Conservation (phyloP, 140 eudicot genomes). For the Oenanthe javanica region DNA sequence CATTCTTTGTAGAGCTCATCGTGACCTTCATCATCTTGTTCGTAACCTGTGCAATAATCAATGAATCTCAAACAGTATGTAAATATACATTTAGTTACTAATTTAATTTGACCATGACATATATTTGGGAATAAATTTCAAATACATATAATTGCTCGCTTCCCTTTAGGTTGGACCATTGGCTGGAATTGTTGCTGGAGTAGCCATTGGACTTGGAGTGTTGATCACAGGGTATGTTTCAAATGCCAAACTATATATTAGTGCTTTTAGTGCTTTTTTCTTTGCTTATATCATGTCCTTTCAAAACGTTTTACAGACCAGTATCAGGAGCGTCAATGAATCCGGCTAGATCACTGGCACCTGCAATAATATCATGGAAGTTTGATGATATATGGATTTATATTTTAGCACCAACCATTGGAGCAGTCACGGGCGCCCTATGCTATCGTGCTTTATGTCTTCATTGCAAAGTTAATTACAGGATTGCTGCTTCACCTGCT, state of each 20-base stretch:
- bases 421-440: conserved; percentile 56
- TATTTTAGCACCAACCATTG: conserved; percentile 60
- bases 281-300: not conserved
- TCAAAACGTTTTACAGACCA: conserved; percentile 37
- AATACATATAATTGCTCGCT: not conserved
- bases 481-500: conserved; percentile 7
- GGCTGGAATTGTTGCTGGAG: conserved; percentile 69
- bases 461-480: conserved; percentile 3
- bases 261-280: not conserved
- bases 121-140: not conserved
- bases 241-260: not conserved
- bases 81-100: not conserved
- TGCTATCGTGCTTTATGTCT: conserved; percentile 13
- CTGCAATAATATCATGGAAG: conserved; percentile 73
- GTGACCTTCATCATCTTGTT: conserved; percentile 64
- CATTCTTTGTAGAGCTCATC: conserved; percentile 78
- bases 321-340: conserved; percentile 96
- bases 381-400: conserved; percentile 72
- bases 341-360: conserved; percentile 95
- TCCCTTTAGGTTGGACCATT: conserved; percentile 43
- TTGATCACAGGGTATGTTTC: conserved; percentile 64
- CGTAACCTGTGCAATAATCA: conserved; percentile 54
- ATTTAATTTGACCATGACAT: not conserved
- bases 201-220: conserved; percentile 75
- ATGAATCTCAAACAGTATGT: conserved; percentile 63